Percentiles rank a stretch among this genome's conserved stretches.
Conservation (phyloP, 1,284 basidiomycete species). For the Trametes pubescens region DNA sequence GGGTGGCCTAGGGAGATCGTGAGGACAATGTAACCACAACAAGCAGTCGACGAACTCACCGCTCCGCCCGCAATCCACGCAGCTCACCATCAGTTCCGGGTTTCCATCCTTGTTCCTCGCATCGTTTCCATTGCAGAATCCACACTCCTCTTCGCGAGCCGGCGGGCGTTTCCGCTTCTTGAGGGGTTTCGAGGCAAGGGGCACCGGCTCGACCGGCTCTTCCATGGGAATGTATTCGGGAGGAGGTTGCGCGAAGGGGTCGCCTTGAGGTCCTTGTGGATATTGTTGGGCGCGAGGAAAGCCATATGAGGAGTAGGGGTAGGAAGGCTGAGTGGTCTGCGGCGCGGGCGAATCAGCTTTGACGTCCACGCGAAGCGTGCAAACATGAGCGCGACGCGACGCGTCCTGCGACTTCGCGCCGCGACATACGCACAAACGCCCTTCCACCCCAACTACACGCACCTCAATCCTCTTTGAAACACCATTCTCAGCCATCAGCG, state of each 20-base stretch:
- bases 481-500: conserved; percentile 48
- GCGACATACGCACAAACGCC: conserved; percentile 21
- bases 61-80: conserved; percentile 72
- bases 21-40: conserved; percentile 14
- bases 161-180: conserved; percentile 63
- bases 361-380: conserved; percentile 29
- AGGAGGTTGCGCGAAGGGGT: conserved; percentile 74
- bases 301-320: conserved; percentile 28
- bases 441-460: conserved; percentile 23
- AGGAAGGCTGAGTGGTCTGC: conserved; percentile 31
- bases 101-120: conserved; percentile 60
- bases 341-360: conserved; percentile 30
- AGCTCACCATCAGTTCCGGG: conserved; percentile 73
- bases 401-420: conserved; percentile 41
- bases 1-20: conserved; percentile 68
- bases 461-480: conserved; percentile 35
- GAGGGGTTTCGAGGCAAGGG: conserved; percentile 44
- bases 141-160: conserved; percentile 65
- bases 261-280: conserved; percentile 78
- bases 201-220: conserved; percentile 39
- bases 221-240: conserved; percentile 58
- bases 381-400: conserved; percentile 46
- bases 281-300: conserved; percentile 50
- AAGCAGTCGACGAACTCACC: conserved; percentile 47
- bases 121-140: conserved; percentile 72